These are phyloP conservation scores for Penicillium sp. DNA, from an alignment of 2,329 filamentous ascomycete species.

Conservation along the genomic window DNA sequence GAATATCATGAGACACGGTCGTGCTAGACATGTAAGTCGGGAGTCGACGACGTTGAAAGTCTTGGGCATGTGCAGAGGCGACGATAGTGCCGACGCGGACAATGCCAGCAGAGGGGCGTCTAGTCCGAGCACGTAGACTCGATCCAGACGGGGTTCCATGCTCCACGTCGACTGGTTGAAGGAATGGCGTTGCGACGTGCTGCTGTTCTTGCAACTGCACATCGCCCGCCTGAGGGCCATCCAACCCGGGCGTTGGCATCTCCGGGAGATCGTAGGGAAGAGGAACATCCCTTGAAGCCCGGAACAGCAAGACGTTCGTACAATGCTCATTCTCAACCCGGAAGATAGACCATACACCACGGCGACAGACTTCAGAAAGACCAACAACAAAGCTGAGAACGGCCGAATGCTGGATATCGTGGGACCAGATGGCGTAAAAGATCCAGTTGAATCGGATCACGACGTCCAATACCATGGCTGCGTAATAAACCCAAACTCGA, in stretches of 20 bases:
- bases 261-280: constrained; percentile 70
- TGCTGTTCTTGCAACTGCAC: constrained; percentile 34
- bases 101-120: constrained; percentile 43
- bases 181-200: constrained; percentile 16
- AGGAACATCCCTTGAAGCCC: constrained; percentile 84
- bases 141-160: constrained; percentile 31
- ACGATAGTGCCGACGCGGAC: constrained; percentile 69
- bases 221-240: constrained; percentile 22
- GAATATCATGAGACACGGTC: constrained; percentile 38
- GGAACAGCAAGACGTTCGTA: constrained; percentile 86
- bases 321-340: constrained; percentile 98
- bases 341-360: constrained; percentile 90
- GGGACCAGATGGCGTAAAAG: constrained; percentile 83
- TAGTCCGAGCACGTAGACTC: constrained; percentile 30
- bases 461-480: constrained; percentile 80
- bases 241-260: constrained; percentile 14
- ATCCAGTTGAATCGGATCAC: constrained; percentile 93
- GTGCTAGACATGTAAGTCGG: constrained; percentile 49
- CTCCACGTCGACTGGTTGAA: constrained; percentile 32
- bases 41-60: constrained; percentile 81
- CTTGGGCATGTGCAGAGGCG: constrained; percentile 82
- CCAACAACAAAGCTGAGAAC: constrained; percentile 78
- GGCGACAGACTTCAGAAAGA: constrained; percentile 77
- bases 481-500: constrained; percentile 80
- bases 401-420: constrained; percentile 80